phyloP scores from a whole-genome alignment of 2,329 filamentous ascomycete species.

The Pseudogymnoascus sp. region DNA sequence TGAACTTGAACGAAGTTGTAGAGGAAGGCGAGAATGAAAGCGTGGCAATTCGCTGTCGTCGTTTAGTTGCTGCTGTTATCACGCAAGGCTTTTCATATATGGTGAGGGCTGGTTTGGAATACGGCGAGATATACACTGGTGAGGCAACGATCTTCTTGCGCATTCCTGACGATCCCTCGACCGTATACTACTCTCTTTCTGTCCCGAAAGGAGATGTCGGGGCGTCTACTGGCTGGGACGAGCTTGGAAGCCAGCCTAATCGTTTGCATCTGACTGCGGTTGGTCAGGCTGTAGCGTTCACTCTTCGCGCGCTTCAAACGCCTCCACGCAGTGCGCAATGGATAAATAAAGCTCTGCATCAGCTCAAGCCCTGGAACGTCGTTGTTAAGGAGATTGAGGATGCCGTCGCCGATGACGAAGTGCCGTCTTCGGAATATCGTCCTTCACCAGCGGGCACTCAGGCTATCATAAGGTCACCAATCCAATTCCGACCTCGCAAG shows the following conservation, averaged over 20 bases:
- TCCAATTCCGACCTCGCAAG: not conserved
- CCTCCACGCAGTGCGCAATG: not conserved
- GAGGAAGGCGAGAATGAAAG: slow-evolving; percentile 29
- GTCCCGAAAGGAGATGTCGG: not conserved
- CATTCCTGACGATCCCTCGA: slow-evolving; percentile 8
- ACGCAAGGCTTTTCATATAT: slow-evolving; percentile 43
- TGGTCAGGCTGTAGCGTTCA: not conserved
- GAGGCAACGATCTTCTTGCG: slow-evolving; percentile 13
- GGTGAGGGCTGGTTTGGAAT: slow-evolving; percentile 32
- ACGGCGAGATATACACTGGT: slow-evolving; percentile 22
- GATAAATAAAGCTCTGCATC: not conserved
- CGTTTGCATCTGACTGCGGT: not conserved
- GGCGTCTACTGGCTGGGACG: not conserved
- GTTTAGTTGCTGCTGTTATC: slow-evolving; percentile 33
- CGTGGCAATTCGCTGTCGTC: slow-evolving; percentile 25
- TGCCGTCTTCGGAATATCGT: not conserved
- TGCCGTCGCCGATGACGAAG: not conserved
- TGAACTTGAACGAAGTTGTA: slow-evolving; percentile 32
- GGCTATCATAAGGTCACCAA: not conserved
- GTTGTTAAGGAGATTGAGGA: slow-evolving; percentile 2
- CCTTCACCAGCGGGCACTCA: not conserved
- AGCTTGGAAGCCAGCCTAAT: not conserved
- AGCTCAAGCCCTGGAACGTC: not conserved
- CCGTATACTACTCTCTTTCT: slow-evolving; percentile 8
- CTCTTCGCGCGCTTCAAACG: not conserved